These are phyloP conservation scores for Asterophora parasitica DNA, from an alignment of 768 basidiomycete genomes.

Conservation along the genomic window DNA sequence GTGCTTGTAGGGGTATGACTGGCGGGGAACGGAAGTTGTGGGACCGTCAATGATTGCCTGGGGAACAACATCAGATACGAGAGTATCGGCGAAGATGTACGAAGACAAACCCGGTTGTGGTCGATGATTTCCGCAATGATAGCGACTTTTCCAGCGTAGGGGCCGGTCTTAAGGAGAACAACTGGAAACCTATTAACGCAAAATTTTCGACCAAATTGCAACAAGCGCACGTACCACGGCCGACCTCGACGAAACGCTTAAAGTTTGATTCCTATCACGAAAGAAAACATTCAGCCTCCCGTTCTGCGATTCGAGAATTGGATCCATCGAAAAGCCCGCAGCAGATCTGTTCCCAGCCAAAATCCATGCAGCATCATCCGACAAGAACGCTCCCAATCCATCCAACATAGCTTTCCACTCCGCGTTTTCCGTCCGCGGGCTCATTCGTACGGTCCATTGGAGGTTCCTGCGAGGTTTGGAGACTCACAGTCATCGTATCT, in stretches of 20 bases:
- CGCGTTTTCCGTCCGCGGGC: conserved; percentile 11
- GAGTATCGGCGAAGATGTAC: background rate
- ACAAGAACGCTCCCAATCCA: conserved; percentile 18
- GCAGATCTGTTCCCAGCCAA: conserved; percentile 3
- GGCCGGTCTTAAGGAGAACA: conserved; percentile 90
- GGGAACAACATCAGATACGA: background rate
- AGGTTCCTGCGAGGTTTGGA: conserved; percentile 8
- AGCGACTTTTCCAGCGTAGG: conserved; percentile 83
- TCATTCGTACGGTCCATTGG: conserved; percentile 13
- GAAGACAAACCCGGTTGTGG: conserved; percentile 84
- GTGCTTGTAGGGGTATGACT: conserved; percentile 88
- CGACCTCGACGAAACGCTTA: conserved; percentile 97
- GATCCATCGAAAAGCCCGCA: conserved; percentile 9
- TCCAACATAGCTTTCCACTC: conserved; percentile 12
- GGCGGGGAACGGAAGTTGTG: conserved; percentile 85
- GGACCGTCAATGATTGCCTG: conserved; percentile 97
- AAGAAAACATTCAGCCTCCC: conserved; percentile 11
- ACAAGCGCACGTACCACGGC: conserved; percentile 62
- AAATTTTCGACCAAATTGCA: background rate
- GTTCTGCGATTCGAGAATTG: background rate
- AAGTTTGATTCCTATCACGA: conserved; percentile 72
- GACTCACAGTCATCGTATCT: conserved; percentile 30
- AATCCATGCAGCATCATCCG: conserved; percentile 14
- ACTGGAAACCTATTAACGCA: conserved; percentile 39
- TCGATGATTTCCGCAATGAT: conserved; percentile 97